Conservation (phyloP, 139 green algal genomes). For the Auxenochlorella pyrenoidosa region DNA sequence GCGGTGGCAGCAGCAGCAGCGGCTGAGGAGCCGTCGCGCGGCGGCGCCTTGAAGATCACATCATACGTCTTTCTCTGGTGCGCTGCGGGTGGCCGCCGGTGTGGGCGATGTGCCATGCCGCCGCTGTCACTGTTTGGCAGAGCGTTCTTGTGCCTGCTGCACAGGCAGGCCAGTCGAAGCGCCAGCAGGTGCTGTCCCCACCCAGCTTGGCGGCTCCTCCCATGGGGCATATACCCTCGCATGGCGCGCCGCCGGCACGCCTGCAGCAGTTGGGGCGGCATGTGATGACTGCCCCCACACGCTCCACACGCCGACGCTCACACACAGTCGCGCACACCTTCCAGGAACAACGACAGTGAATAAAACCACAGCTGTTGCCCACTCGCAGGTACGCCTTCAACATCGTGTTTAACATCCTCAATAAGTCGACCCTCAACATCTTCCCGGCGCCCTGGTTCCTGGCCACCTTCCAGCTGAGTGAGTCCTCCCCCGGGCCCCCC, state of each 20-base stretch:
- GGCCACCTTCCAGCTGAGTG: conserved; percentile 83
- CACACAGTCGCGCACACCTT: no score
- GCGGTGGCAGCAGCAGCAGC: conserved; percentile 1
- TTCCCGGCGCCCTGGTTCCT: conserved; percentile 92
- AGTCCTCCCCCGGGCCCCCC: conserved; percentile 5
- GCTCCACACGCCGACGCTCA: no score
- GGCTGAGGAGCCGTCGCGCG: no score
- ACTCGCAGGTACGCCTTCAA: conserved; percentile 87
- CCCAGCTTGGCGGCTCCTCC: no score
- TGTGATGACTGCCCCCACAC: no score
- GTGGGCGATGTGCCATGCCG: no score
- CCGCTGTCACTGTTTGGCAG: no score
- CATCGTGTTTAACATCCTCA: conserved; percentile 94
- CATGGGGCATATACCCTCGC: background rate
- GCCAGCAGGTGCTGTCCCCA: no score
- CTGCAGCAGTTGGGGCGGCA: background rate
- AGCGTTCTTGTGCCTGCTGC: background rate
- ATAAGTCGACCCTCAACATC: conserved; percentile 88
- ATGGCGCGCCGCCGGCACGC: no score
- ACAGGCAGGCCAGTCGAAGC: no score
- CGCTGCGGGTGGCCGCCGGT: background rate
- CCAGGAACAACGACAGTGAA: no score
- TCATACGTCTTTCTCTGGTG: conserved; percentile 31
- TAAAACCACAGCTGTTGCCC: no score
- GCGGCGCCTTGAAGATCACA: background rate